Conservation (phyloP, 805 yeast species). For the Phaffomyces thermotolerans region DNA sequence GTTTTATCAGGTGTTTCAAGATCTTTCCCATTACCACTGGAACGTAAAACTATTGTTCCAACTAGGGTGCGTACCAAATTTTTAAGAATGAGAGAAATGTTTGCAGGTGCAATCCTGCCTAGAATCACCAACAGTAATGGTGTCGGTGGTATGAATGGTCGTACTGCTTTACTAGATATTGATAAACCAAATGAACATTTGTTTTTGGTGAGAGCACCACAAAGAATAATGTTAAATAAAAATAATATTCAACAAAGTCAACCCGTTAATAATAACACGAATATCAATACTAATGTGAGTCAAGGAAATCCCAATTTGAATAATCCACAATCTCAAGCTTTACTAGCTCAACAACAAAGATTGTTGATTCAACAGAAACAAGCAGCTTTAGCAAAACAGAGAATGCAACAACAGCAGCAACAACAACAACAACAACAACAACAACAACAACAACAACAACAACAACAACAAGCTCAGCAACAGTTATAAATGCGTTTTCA, state of each 20-base stretch:
- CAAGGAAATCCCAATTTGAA: not conserved
- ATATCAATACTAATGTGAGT: no score
- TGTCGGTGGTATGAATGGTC: conserved; percentile 73
- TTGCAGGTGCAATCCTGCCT: conserved; percentile 76
- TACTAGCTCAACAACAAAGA: conserved; percentile 7
- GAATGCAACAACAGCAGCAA: conserved; percentile 1
- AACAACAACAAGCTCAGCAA: no score
- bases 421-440: conserved; percentile 6
- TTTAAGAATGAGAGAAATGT: conserved; percentile 87
- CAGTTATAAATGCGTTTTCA: no score
- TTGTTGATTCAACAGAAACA: conserved; percentile 5
- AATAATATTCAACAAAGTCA: conserved; percentile 12
- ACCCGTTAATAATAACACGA: conserved; percentile 1
- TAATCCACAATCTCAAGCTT: conserved; percentile 8
- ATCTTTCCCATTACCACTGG: conserved; percentile 79
- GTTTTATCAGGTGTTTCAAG: conserved; percentile 84
- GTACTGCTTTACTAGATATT: conserved; percentile 68
- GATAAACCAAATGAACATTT: conserved; percentile 64
- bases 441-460: not conserved
- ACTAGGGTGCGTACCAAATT: conserved; percentile 63
- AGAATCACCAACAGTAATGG: conserved; percentile 49
- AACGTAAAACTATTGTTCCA: conserved; percentile 64
- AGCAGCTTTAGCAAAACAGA: conserved; percentile 3
- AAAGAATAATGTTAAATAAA: conserved; percentile 26
- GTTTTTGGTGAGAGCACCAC: conserved; percentile 45